Evolutionary conservation across 352 stramenopile genomes (phyloP).

Genomic region (Phytophthora megakarya): DNA sequence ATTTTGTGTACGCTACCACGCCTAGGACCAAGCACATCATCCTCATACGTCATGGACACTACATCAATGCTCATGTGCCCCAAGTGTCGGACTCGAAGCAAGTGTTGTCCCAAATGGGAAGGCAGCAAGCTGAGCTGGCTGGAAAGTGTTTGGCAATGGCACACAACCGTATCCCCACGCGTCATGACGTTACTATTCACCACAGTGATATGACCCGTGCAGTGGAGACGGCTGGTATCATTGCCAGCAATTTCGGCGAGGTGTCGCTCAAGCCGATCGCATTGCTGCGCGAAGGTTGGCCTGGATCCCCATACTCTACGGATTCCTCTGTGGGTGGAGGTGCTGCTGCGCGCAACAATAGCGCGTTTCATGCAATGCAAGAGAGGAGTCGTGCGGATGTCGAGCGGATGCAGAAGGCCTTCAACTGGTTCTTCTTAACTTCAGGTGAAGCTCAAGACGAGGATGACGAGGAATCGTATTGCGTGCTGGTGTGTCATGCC

Average conservation of each 20-base stretch:
- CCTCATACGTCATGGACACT: constrained; percentile 80
- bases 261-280: constrained; percentile 45
- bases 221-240: constrained; percentile 72
- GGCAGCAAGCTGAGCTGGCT: constrained; percentile 71
- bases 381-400: constrained; percentile 51
- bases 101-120: constrained; percentile 81
- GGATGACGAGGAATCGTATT: constrained; percentile 59
- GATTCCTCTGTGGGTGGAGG: constrained; percentile 25
- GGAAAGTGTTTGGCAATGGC: constrained; percentile 69
- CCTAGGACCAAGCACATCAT: constrained; percentile 78
- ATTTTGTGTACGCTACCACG: constrained; percentile 57
- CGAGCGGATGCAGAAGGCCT: constrained; percentile 70
- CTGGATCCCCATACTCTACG: constrained; percentile 62
- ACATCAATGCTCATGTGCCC: constrained; percentile 76
- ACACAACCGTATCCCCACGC: constrained; percentile 56
- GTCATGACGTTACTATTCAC: constrained; percentile 62
- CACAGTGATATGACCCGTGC: constrained; percentile 81
- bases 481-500: constrained; percentile 81
- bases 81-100: constrained; percentile 64
- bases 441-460: constrained; percentile 33
- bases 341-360: constrained; percentile 27
- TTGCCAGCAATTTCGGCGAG: constrained; percentile 55
- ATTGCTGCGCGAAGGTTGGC: constrained; percentile 80
- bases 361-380: constrained; percentile 23
- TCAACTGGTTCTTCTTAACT: constrained; percentile 50